Evolutionary conservation across 805 yeast genomes (phyloP).

Genomic region (Monosporozyma servazzii): DNA sequence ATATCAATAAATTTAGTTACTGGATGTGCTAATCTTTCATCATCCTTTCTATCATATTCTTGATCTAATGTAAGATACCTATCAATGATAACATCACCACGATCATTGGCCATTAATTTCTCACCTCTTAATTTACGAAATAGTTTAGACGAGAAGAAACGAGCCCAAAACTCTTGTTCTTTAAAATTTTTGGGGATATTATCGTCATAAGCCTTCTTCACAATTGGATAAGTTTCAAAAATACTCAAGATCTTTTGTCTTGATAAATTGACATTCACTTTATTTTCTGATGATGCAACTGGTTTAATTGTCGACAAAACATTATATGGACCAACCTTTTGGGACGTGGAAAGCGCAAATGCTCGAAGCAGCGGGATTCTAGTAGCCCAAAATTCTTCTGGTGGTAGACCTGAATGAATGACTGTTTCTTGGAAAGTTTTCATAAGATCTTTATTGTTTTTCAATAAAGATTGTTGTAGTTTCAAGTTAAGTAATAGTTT

Average conservation of each 20-base stretch:
- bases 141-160: conserved; percentile 84
- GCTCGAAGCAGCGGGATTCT: conserved; percentile 73
- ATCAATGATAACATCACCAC: conserved; percentile 81
- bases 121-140: conserved; percentile 88
- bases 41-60: conserved; percentile 41
- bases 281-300: conserved; percentile 84
- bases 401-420: conserved; percentile 63
- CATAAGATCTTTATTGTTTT: conserved; percentile 60
- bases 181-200: conserved; percentile 72
- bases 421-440: conserved; percentile 82
- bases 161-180: conserved; percentile 93
- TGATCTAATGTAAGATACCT: conserved; percentile 67
- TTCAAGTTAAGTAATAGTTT: conserved; percentile 60
- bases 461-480: conserved; percentile 68
- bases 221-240: conserved; percentile 87
- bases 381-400: conserved; percentile 80
- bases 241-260: conserved; percentile 84
- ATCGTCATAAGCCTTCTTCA: conserved; percentile 79
- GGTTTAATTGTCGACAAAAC: conserved; percentile 91
- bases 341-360: conserved; percentile 74
- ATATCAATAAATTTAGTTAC: conserved; percentile 71
- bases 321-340: conserved; percentile 86
- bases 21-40: conserved; percentile 34
- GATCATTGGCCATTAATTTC: conserved; percentile 58
- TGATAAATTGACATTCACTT: conserved; percentile 86